A percentile compares a stretch with the other conserved stretches of the same genome.
Evolutionary conservation across 495 filamentous ascomycete genomes (phyloP).

Genomic region (Letharia lupina): DNA sequence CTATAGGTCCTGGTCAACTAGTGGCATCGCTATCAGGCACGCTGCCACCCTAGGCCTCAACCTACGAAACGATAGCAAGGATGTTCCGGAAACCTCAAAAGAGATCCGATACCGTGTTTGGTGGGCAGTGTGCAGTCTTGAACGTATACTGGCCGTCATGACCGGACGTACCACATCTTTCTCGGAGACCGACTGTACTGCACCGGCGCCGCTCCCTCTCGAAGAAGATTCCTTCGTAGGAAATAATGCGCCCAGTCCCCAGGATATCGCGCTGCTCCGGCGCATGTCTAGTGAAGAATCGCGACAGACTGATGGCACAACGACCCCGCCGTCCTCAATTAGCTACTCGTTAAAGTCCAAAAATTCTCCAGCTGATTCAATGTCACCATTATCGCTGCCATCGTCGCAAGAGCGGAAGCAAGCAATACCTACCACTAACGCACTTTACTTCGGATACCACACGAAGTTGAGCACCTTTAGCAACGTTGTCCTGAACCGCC

Average conservation of each 20-base stretch:
- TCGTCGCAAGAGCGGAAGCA: conserved; percentile 29
- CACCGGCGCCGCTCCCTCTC: conserved; percentile 51
- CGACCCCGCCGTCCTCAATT: conserved; percentile 17
- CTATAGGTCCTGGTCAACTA: conserved; percentile 54
- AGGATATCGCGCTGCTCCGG: conserved; percentile 9
- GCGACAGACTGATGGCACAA: conserved; percentile 3
- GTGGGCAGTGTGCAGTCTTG: conserved; percentile 57
- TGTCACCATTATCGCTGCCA: conserved; percentile 11
- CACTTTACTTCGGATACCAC: conserved; percentile 43
- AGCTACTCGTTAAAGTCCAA: conserved; percentile 12
- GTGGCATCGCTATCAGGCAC: conserved; percentile 52
- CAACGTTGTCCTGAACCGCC: conserved; percentile 46
- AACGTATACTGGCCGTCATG: conserved; percentile 52
- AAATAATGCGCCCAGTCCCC: neutral
- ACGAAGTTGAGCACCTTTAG: conserved; percentile 45
- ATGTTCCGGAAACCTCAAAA: conserved; percentile 45
- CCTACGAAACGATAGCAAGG: conserved; percentile 48
- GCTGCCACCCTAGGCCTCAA: conserved; percentile 56
- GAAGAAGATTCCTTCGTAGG: conserved; percentile 41
- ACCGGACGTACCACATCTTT: conserved; percentile 59
- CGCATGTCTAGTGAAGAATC: conserved; percentile 18
- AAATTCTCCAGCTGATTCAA: conserved; percentile 6
- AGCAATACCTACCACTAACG: conserved; percentile 31
- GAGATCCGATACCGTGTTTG: conserved; percentile 57
- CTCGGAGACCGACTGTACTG: conserved; percentile 48